Conservation (phyloP, 352 stramenopile species). For the Elongisporangium undulatum region DNA sequence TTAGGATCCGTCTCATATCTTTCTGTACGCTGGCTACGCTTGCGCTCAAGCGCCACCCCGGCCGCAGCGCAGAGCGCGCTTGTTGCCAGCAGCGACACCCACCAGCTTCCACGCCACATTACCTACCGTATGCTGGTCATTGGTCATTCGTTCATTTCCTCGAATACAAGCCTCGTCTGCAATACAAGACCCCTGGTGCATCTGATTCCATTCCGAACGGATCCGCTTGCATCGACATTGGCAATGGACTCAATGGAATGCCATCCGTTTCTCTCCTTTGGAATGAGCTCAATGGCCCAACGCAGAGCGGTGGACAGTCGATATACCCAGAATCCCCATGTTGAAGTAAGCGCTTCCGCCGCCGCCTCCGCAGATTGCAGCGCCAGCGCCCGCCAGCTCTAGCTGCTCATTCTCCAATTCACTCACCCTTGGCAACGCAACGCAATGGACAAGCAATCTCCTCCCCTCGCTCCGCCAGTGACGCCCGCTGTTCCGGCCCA, state of each 20-base stretch:
- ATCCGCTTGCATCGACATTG: neutral
- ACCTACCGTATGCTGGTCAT: neutral
- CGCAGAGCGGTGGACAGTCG: neutral
- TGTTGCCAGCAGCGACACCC: slow-evolving; percentile 16
- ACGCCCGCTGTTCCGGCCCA: neutral
- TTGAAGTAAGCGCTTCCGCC: neutral
- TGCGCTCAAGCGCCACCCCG: slow-evolving; percentile 19
- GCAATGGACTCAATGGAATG: neutral
- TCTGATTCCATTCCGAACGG: neutral
- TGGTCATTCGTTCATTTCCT: neutral
- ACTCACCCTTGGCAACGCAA: neutral
- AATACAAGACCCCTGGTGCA: neutral
- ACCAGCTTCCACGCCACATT: neutral
- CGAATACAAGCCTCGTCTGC: neutral
- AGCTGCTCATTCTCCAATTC: neutral
- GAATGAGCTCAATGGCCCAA: no score
- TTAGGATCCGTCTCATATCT: slow-evolving; percentile 18
- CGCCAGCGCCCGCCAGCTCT: neutral
- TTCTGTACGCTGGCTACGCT: neutral
- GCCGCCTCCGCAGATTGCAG: neutral
- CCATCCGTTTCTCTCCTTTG: neutral
- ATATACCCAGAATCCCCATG: neutral
- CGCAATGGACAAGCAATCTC: neutral
- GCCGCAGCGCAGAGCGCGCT: slow-evolving; percentile 15
- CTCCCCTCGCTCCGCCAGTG: no score